phyloP scores from a whole-genome alignment of 2,329 filamentous ascomycete species.

The Penicillium olsonii region DNA sequence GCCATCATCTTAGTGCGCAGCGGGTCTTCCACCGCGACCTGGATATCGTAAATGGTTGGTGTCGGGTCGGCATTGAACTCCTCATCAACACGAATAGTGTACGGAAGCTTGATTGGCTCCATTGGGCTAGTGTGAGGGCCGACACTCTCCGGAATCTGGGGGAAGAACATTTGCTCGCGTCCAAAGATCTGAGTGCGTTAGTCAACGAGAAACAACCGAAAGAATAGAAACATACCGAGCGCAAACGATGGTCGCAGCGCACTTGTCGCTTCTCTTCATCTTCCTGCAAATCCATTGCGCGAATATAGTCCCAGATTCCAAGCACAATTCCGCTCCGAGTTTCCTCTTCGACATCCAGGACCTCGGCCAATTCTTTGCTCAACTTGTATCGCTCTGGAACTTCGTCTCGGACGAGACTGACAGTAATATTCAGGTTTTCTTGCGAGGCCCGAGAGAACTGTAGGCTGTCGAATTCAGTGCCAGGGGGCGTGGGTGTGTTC shows the following conservation, averaged over 20 bases:
- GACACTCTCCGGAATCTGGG: conserved; percentile 78
- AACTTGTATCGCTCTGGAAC: conserved; percentile 81
- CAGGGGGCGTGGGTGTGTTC: conserved; percentile 58
- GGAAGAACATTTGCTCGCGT: conserved; percentile 78
- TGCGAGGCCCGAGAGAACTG: conserved; percentile 91
- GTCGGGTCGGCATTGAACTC: conserved; percentile 73
- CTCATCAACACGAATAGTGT: conserved; percentile 91
- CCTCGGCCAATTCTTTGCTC: conserved; percentile 74
- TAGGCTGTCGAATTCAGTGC: conserved; percentile 83
- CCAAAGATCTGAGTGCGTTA: conserved; percentile 64
- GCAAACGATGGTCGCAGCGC: conserved; percentile 81
- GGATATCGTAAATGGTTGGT: conserved; percentile 87
- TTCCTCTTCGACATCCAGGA: conserved; percentile 83
- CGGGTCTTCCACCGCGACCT: conserved; percentile 81
- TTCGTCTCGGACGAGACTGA: conserved; percentile 84
- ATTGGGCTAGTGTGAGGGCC: conserved; percentile 76
- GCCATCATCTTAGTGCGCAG: conserved; percentile 67
- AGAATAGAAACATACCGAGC: conserved; percentile 61
- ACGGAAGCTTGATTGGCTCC: conserved; percentile 78
- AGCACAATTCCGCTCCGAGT: conserved; percentile 85
- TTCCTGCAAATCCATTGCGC: conserved; percentile 81
- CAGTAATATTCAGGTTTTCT: conserved; percentile 86
- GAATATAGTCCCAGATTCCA: conserved; percentile 94
- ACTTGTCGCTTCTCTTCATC: conserved; percentile 94
- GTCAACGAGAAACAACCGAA: not conserved